Conservation (phyloP, 73 alveolate genomes). For the Paramecium biaurelia region DNA sequence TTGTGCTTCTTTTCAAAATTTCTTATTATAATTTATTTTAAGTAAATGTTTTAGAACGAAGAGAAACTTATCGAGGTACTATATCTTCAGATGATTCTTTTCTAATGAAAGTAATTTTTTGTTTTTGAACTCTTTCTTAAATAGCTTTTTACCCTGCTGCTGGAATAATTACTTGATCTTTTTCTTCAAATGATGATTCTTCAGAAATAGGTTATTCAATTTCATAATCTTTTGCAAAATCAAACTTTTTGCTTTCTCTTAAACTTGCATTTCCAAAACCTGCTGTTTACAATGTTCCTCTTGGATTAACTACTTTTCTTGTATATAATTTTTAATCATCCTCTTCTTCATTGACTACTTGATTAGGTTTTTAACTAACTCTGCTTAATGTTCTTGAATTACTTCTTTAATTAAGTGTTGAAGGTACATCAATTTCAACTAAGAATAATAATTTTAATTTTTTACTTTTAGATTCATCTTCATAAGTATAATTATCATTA, state of each 20-base stretch:
- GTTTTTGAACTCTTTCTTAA: neutral
- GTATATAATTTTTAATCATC: neutral
- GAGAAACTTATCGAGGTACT: neutral
- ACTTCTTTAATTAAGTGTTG: neutral
- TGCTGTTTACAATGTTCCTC: neutral
- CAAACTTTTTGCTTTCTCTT: conserved; percentile 3
- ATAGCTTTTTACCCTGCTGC: neutral
- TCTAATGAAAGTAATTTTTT: neutral
- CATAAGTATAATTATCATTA: neutral
- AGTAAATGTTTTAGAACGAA: neutral
- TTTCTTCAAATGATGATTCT: neutral
- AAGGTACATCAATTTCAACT: conserved; percentile 16
- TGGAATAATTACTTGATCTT: neutral
- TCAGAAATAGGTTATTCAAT: neutral
- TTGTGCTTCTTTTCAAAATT: neutral
- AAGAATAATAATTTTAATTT: neutral
- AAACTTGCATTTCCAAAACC: neutral
- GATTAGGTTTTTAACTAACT: neutral
- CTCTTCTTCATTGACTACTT: neutral
- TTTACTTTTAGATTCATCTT: neutral
- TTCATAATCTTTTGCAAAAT: neutral
- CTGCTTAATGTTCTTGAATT: conserved; percentile 11
- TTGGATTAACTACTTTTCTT: neutral
- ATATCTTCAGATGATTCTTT: neutral
- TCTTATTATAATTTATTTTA: neutral